A percentile compares a stretch with the other conserved stretches of the same genome.
Conservation (phyloP, 768 basidiomycete species). For the Suillus fuscotomentosus region DNA sequence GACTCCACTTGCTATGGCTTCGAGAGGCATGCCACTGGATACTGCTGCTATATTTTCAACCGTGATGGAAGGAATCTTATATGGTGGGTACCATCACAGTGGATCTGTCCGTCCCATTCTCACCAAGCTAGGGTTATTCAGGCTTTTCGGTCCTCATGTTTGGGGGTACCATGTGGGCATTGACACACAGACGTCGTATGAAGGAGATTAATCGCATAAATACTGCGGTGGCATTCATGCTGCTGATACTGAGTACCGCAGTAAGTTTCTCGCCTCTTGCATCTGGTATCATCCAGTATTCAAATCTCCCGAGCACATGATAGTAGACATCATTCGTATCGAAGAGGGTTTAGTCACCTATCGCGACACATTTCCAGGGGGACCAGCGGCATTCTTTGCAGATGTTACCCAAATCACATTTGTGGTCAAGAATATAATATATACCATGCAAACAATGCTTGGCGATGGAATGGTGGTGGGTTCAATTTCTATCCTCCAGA, state of each 20-base stretch:
- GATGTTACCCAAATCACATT: slow-evolving; percentile 18
- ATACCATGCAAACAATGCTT: slow-evolving; percentile 9
- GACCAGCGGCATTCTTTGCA: slow-evolving; percentile 22
- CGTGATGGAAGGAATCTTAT: not conserved
- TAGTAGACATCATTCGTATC: slow-evolving; percentile 3
- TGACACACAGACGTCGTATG: not conserved
- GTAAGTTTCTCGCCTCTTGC: not conserved
- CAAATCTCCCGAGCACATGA: not conserved
- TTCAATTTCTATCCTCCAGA: not conserved
- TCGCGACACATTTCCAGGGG: slow-evolving; percentile 19
- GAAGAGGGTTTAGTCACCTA: slow-evolving; percentile 16
- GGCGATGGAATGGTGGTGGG: slow-evolving; percentile 1
- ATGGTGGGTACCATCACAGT: not conserved
- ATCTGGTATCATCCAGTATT: not conserved
- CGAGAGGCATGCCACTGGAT: not conserved
- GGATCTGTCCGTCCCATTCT: not conserved
- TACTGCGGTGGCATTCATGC: not conserved
- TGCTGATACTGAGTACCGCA: slow-evolving; percentile 1
- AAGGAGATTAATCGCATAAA: not conserved
- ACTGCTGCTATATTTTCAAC: not conserved
- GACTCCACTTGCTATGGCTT: too few relatives aligned
- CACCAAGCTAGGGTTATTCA: not conserved
- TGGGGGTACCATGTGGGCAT: not conserved
- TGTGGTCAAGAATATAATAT: slow-evolving; percentile 22
- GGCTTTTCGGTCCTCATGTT: not conserved